Percentiles rank a stretch among this genome's conserved stretches.
Evolutionary conservation across 2,329 filamentous ascomycete genomes (phyloP).

Genomic region (Hansfordia pulvinata): DNA sequence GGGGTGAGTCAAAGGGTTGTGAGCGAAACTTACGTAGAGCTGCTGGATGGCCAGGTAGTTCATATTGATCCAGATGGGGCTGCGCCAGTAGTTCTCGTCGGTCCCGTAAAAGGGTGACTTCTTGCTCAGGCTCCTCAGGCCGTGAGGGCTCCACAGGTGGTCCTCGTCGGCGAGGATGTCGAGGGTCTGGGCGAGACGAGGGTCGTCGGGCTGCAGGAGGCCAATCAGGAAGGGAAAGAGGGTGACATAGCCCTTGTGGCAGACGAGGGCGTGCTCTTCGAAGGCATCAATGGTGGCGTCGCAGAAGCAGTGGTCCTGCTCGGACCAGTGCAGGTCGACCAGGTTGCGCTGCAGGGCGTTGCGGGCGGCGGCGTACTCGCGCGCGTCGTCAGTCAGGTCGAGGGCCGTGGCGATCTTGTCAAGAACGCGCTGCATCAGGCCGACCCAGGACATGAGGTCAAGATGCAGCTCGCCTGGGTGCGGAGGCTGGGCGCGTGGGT

Average conservation of each 20-base stretch:
- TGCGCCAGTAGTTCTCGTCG: constrained; percentile 93
- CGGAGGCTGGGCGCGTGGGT: constrained; percentile 83
- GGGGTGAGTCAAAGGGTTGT: constrained; percentile 8
- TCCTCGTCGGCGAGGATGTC: constrained; percentile 69
- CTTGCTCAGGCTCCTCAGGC: constrained; percentile 81
- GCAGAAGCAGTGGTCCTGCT: constrained; percentile 71
- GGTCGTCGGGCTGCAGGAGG: constrained; percentile 59
- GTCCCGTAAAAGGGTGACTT: constrained; percentile 75
- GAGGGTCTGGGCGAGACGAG: constrained; percentile 60
- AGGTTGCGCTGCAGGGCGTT: constrained; percentile 74
- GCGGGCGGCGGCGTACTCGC: constrained; percentile 57
- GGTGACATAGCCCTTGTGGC: constrained; percentile 93
- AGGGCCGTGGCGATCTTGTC: constrained; percentile 65
- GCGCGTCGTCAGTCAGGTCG: constrained; percentile 62
- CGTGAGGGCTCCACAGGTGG: constrained; percentile 80
- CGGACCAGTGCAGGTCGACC: constrained; percentile 86
- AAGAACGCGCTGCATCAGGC: constrained; percentile 86
- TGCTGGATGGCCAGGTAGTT: constrained; percentile 79
- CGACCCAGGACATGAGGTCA: constrained; percentile 92
- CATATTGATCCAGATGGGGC: constrained; percentile 90
- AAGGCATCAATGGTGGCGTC: constrained; percentile 92
- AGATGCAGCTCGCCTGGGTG: constrained; percentile 93
- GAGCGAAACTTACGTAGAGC: constrained; percentile 28
- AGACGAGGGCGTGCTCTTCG: constrained; percentile 79
- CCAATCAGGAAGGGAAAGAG: constrained; percentile 87